Percentiles rank a stretch among this genome's conserved stretches.
Conservation (phyloP, 768 basidiomycete species). For the Boletellus emodensis region DNA sequence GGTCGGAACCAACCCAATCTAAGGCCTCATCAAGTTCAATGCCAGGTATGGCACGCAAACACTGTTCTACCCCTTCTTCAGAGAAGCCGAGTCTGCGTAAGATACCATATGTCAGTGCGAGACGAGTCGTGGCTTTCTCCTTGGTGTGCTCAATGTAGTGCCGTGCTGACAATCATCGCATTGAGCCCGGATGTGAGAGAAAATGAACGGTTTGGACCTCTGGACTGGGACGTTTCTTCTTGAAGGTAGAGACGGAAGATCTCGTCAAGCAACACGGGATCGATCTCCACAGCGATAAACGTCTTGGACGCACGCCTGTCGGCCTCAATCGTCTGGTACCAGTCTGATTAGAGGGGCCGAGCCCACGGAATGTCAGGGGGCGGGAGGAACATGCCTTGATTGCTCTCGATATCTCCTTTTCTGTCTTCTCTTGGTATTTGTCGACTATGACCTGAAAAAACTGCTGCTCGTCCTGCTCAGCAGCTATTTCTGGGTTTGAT, state of each 20-base stretch:
- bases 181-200: neutral
- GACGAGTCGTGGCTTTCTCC: conserved; percentile 65
- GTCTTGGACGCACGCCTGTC: conserved; percentile 72
- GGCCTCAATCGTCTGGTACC: conserved; percentile 60
- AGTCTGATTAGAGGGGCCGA: neutral
- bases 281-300: conserved; percentile 60
- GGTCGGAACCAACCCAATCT: conserved; percentile 68
- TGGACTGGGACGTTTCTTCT: conserved; percentile 25
- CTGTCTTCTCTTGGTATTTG: conserved; percentile 79
- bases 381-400: conserved; percentile 52
- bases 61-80: conserved; percentile 65
- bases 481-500: conserved; percentile 28
- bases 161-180: conserved; percentile 10
- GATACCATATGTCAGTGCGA: conserved; percentile 80
- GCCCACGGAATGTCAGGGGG: neutral
- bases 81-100: conserved; percentile 74
- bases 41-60: conserved; percentile 58
- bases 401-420: conserved; percentile 73
- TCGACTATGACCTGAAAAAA: conserved; percentile 73
- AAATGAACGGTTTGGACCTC: conserved; percentile 17
- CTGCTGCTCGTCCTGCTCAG: conserved; percentile 46
- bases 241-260: conserved; percentile 53
- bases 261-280: conserved; percentile 51
- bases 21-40: conserved; percentile 84
- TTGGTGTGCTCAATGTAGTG: conserved; percentile 47